These are phyloP conservation scores for Nakaseomyces kungkrabaensis DNA, from an alignment of 1,139 yeast genomes.

Conservation along the genomic window DNA sequence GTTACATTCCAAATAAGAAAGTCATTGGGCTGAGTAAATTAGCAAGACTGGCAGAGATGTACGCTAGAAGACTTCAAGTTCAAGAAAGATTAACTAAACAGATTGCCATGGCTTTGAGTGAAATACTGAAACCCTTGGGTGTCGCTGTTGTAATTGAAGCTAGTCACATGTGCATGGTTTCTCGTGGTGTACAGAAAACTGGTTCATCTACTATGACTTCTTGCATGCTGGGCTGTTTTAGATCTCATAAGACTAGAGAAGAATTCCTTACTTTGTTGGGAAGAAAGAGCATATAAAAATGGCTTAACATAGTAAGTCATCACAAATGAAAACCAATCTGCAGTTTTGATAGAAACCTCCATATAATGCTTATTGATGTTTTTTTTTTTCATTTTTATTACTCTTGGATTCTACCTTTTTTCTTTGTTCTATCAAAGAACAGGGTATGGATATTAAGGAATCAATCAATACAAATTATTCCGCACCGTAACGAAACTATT, in stretches of 20 bases:
- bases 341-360: too few relatives aligned
- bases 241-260: slow-evolving; percentile 92
- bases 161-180: slow-evolving; percentile 98
- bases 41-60: slow-evolving; percentile 96
- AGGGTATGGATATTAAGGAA: too few relatives aligned
- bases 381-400: too few relatives aligned
- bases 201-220: slow-evolving; percentile 92
- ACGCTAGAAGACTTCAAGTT: slow-evolving; percentile 86
- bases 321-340: too few relatives aligned
- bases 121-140: slow-evolving; percentile 85
- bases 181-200: slow-evolving; percentile 93
- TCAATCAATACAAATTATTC: too few relatives aligned
- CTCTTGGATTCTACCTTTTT: too few relatives aligned
- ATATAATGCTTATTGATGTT: too few relatives aligned
- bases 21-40: slow-evolving; percentile 91
- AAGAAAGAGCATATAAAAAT: slow-evolving; percentile 31
- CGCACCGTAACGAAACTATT: too few relatives aligned
- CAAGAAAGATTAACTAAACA: slow-evolving; percentile 95
- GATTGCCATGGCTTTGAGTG: slow-evolving; percentile 90
- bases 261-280: slow-evolving; percentile 82
- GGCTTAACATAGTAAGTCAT: too few relatives aligned
- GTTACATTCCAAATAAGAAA: slow-evolving; percentile 87
- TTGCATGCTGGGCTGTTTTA: slow-evolving; percentile 93
- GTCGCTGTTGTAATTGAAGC: slow-evolving; percentile 98
- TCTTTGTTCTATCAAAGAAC: too few relatives aligned